phyloP scores from a whole-genome alignment of 148 eudicot species.

The Suaeda aralocaspica region DNA sequence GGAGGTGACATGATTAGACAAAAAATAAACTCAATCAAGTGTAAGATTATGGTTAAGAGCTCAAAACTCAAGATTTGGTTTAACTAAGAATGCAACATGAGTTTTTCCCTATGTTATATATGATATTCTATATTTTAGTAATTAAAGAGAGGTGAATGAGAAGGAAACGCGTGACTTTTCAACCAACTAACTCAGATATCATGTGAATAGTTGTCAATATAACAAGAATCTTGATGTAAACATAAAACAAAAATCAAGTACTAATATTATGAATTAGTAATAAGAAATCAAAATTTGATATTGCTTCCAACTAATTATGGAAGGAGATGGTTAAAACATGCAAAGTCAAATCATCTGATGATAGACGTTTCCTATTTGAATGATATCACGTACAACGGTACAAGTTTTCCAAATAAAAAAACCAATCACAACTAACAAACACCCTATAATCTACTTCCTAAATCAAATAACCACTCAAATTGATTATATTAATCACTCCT shows the following conservation, averaged over 20 bases:
- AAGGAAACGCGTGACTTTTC: no score
- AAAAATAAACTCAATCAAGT: no score
- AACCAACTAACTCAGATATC: no score
- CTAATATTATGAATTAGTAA: not conserved
- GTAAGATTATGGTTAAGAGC: no score
- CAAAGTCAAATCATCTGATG: not conserved
- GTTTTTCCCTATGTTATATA: no score
- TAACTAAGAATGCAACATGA: no score
- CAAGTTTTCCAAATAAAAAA: not conserved
- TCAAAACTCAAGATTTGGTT: no score
- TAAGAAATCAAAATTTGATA: not conserved
- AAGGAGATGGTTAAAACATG: constrained; percentile 12
- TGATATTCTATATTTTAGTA: no score
- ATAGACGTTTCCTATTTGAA: constrained; percentile 1
- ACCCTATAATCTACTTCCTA: not conserved
- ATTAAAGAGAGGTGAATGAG: no score
- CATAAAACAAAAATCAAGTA: not conserved
- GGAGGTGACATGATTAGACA: no score
- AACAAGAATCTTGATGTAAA: not conserved
- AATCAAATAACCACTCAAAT: constrained; percentile 1
- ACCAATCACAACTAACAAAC: not conserved
- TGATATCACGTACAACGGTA: not conserved
- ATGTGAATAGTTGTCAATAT: no score
- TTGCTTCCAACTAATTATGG: not conserved
- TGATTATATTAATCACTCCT: not conserved